phyloP scores from a whole-genome alignment of 2,329 filamentous ascomycete genomes.

The Cryphonectria japonica region DNA sequence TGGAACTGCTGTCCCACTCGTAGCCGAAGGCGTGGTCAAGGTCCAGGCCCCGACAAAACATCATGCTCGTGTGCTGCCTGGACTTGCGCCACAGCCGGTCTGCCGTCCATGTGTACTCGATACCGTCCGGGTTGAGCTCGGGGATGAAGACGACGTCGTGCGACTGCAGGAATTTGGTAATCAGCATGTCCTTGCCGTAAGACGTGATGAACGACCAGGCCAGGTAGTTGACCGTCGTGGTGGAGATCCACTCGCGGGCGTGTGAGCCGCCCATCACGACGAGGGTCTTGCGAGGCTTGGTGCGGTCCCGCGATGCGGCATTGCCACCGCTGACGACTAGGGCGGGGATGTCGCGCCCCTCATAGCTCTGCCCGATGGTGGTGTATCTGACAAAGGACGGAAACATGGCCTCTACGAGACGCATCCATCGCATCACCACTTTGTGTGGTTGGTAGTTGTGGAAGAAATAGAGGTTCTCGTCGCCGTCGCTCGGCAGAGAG shows the following conservation, averaged over 20 bases:
- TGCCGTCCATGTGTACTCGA: slow-evolving; percentile 89
- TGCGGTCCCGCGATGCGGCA: slow-evolving; percentile 38
- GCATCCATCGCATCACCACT: slow-evolving; percentile 86
- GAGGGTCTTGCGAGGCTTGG: slow-evolving; percentile 69
- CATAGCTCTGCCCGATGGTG: slow-evolving; percentile 81
- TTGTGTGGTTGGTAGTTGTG: slow-evolving; percentile 82
- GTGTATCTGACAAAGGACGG: slow-evolving; percentile 75
- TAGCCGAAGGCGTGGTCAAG: slow-evolving; percentile 86
- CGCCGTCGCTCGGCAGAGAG: slow-evolving; percentile 33
- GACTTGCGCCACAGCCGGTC: slow-evolving; percentile 97
- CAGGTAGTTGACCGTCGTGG: slow-evolving; percentile 86
- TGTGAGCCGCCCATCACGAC: slow-evolving; percentile 86
- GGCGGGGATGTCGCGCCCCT: slow-evolving; percentile 84
- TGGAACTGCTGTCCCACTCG: slow-evolving; percentile 74
- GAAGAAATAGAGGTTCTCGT: slow-evolving; percentile 71
- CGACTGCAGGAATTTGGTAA: slow-evolving; percentile 77
- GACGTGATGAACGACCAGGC: slow-evolving; percentile 86
- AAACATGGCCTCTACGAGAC: slow-evolving; percentile 86
- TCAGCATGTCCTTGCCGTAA: slow-evolving; percentile 72
- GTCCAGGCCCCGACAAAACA: slow-evolving; percentile 86
- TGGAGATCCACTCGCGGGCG: slow-evolving; percentile 95
- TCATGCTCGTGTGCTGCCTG: slow-evolving; percentile 77
- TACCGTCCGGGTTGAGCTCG: slow-evolving; percentile 89
- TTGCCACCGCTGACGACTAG: slow-evolving; percentile 67
- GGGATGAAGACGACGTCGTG: slow-evolving; percentile 91